These are phyloP conservation scores for Lepidium campestre DNA, from an alignment of 441 rosid genomes.

Conservation along the genomic window DNA sequence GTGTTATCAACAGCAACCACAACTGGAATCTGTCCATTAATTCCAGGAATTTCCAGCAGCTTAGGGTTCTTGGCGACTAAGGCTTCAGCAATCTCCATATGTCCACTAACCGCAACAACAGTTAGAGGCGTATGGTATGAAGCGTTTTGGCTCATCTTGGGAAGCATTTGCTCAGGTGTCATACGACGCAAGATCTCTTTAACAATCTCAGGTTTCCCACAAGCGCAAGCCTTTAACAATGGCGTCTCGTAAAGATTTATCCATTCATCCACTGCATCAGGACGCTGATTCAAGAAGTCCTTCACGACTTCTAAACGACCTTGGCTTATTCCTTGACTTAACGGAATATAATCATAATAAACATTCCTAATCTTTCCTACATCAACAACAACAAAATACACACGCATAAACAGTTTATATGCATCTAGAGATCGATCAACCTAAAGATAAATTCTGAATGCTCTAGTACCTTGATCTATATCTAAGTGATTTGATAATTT, in stretches of 20 bases:
- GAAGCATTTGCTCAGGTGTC: slow-evolving; percentile 32
- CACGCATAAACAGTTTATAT: not conserved
- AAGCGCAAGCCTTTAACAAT: slow-evolving; percentile 30
- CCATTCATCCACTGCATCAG: slow-evolving; percentile 26
- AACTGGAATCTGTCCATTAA: slow-evolving; percentile 28
- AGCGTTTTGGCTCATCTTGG: slow-evolving; percentile 23
- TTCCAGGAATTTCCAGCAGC: slow-evolving; percentile 30
- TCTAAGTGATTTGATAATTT: too few species aligned
- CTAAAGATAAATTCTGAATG: not conserved
- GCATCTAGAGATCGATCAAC: not conserved
- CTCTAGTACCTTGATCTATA: not conserved
- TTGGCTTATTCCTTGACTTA: slow-evolving; percentile 32
- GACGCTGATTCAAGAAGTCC: slow-evolving; percentile 21
- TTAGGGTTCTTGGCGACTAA: slow-evolving; percentile 31
- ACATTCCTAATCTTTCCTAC: slow-evolving; percentile 19
- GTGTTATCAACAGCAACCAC: slow-evolving; percentile 37
- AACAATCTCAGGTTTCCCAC: slow-evolving; percentile 29
- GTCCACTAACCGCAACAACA: slow-evolving; percentile 40
- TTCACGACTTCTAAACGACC: slow-evolving; percentile 24
- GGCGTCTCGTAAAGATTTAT: slow-evolving; percentile 30
- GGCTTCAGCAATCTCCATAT: slow-evolving; percentile 34
- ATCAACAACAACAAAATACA: not conserved
- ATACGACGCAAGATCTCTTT: slow-evolving; percentile 26
- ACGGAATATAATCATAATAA: slow-evolving; percentile 8
- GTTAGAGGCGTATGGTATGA: slow-evolving; percentile 38